phyloP scores from a whole-genome alignment of 805 yeast species.

The Huiozyma naganishii region DNA sequence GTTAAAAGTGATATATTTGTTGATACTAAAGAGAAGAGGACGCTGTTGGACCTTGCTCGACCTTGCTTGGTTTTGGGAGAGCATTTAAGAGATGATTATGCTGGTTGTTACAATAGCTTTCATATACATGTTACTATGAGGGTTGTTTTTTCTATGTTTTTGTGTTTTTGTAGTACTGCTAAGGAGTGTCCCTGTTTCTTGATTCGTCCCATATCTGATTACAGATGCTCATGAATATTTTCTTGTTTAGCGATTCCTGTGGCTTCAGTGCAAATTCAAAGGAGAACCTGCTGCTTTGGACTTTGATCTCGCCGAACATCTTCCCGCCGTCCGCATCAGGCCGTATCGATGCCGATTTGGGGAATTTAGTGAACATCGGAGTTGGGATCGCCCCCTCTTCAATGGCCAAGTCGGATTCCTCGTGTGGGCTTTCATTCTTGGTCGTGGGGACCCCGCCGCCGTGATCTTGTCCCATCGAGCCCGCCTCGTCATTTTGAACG shows the following conservation, averaged over 20 bases:
- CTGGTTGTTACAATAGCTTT: no score
- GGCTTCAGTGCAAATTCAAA: conserved; percentile 16
- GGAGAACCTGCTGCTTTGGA: conserved; percentile 18
- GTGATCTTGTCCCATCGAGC: neutral
- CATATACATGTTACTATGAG: no score
- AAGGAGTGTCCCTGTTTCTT: neutral
- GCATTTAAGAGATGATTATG: no score
- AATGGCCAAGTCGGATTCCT: conserved; percentile 19
- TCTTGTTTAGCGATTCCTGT: conserved; percentile 17
- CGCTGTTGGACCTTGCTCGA: no score
- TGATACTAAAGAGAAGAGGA: no score
- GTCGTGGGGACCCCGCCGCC: no score
- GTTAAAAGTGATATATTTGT: no score
- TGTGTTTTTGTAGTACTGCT: neutral
- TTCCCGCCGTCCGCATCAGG: neutral
- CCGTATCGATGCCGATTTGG: neutral
- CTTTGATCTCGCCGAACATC: conserved; percentile 21
- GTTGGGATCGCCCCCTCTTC: conserved; percentile 18
- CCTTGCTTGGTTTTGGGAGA: no score
- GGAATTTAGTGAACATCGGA: conserved; percentile 7
- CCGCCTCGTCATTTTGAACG: conserved; percentile 2
- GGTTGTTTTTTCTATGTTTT: neutral
- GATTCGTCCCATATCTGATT: conserved; percentile 27
- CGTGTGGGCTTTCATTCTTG: conserved; percentile 9
- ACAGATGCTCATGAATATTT: conserved; percentile 25